phyloP scores from a whole-genome alignment of 495 filamentous ascomycete species.

The Trichoderma asperelloides region DNA sequence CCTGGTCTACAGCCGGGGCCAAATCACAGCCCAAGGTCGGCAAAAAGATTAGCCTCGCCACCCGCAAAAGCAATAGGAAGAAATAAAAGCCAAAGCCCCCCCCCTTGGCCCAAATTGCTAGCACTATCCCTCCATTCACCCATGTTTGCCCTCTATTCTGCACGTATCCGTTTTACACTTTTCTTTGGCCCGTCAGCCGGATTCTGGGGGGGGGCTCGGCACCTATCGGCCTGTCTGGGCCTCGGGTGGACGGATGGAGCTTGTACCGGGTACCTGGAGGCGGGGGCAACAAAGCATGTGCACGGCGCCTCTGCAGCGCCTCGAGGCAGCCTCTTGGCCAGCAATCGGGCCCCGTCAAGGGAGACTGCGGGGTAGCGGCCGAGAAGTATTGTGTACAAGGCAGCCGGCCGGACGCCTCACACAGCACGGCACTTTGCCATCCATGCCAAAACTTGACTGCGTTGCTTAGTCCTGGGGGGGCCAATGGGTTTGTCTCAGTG shows the following conservation, averaged over 20 bases:
- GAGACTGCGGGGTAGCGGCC: conserved; percentile 4
- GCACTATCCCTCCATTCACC: not conserved
- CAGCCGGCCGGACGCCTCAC: not conserved
- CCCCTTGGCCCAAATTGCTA: not conserved
- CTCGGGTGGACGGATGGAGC: conserved; percentile 5
- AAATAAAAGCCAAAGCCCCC: not conserved
- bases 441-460: no score
- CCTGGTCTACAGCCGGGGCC: not conserved
- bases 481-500: no score
- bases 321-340: no score
- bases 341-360: not conserved
- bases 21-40: not conserved
- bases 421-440: no score
- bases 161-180: not conserved
- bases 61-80: not conserved
- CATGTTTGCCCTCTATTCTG: not conserved
- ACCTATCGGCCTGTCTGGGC: conserved; percentile 1
- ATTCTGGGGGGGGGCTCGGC: not conserved
- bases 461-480: no score
- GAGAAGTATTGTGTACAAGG: not conserved
- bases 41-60: conserved; percentile 1
- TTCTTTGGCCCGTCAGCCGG: not conserved
- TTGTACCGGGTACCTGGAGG: not conserved
- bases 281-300: not conserved
- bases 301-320: not conserved